These are phyloP conservation scores for Naematelia encephala DNA, from an alignment of 768 basidiomycete species.

Conservation along the genomic window DNA sequence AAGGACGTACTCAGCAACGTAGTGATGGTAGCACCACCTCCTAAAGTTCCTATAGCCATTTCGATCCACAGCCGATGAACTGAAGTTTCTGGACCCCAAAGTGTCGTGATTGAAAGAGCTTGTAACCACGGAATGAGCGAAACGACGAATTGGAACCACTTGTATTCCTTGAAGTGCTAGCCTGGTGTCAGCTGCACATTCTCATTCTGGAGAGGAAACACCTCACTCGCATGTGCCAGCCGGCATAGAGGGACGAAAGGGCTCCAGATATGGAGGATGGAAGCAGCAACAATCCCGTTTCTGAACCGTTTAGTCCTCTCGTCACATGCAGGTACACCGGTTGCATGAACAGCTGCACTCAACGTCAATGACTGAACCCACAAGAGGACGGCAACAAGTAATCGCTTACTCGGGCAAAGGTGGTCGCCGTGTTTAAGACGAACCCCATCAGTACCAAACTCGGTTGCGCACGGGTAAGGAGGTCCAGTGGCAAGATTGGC, in stretches of 20 bases:
- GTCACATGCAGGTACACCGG: slow-evolving; percentile 44
- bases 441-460: slow-evolving; percentile 27
- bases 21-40: slow-evolving; percentile 30
- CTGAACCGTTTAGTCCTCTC: slow-evolving; percentile 30
- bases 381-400: no score
- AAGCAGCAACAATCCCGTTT: slow-evolving; percentile 33
- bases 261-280: slow-evolving; percentile 35
- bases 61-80: slow-evolving; percentile 32
- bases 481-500: slow-evolving; percentile 37
- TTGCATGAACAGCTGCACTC: slow-evolving; percentile 38
- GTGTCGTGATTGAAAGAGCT: slow-evolving; percentile 25
- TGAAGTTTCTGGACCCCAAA: slow-evolving; percentile 27
- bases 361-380: not conserved
- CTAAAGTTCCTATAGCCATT: slow-evolving; percentile 33
- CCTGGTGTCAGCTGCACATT: not conserved
- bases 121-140: slow-evolving; percentile 32
- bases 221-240: slow-evolving; percentile 40
- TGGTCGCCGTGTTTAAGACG: slow-evolving; percentile 25
- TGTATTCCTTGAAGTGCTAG: slow-evolving; percentile 37
- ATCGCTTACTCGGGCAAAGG: slow-evolving; percentile 38
- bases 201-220: not conserved
- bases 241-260: slow-evolving; percentile 33
- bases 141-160: slow-evolving; percentile 32
- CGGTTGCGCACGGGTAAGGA: slow-evolving; percentile 30
- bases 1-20: slow-evolving; percentile 26